Base-by-base conservation (phyloP, 345 rosid species). In the Anastatica hierochuntica region DNA sequence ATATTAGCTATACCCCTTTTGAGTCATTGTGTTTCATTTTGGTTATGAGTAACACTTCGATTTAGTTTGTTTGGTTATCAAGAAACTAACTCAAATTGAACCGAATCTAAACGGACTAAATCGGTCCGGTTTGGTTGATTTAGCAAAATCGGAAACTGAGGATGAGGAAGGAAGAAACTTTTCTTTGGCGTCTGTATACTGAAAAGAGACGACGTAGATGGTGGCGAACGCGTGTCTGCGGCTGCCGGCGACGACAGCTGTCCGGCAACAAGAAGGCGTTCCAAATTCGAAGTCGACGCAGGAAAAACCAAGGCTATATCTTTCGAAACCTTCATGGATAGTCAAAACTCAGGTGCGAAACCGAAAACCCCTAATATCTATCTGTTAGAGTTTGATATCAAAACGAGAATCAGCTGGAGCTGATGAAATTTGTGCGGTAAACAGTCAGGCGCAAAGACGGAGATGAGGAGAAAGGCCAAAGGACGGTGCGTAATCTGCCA, bases 301-400 rank as follows among this genome's bases (percentile, higher is more conserved):
- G 34, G 16, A 17, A 6, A 5, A 57, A 49, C 39, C 43, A 55
- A 60, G 47, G 34, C 75, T 81, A 33, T 76, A 66, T 56, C 54
- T 79, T 58, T 18, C 63, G 17, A 84, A 82, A 66, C 90, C 88
- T 56, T 69, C 90, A 35, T 84, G 82, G 88, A 53, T 78, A 24
- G 81, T 88, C 70, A 76, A 64, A 74, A 80, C 94, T 12, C 85
- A 84, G 94, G 96, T 73, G 30, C 38, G 43, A 52, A 51, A 42
- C 7, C 24, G 15, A 60, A 52, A 38, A 9, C 14, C 26, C 36
- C 7, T 10, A 49, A 26, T n/a, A 20, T 9, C 40, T 18, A 12
- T 43, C 19, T 49, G 6, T 8, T 7, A 38, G 27, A 31, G 6
- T 35, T 36, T 6, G 51, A 18, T 50, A 29, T 6, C 7, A 3